These are phyloP conservation scores for Senecio squalidus DNA, from an alignment of 140 eudicot species.

Conservation along the genomic window DNA sequence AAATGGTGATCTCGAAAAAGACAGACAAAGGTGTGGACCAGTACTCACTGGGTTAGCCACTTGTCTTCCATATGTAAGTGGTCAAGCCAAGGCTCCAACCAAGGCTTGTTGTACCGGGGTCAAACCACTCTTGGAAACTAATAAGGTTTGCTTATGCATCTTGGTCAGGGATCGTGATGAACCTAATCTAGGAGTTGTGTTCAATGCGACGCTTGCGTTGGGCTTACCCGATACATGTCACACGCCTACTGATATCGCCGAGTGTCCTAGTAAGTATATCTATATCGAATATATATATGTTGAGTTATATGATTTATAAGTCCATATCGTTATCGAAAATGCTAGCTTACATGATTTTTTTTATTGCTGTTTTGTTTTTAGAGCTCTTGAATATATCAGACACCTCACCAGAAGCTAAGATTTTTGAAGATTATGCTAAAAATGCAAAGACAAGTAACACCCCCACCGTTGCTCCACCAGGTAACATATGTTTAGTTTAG, in stretches of 20 bases:
- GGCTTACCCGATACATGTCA: conserved; percentile 44
- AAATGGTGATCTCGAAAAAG: conserved; percentile 37
- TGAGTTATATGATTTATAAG: not conserved
- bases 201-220: conserved; percentile 53
- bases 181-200: conserved; percentile 40
- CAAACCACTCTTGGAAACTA: conserved; percentile 37
- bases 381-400: conserved; percentile 48
- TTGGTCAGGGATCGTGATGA: conserved; percentile 50
- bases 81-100: conserved; percentile 47
- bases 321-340: too few relatives aligned
- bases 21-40: conserved; percentile 32
- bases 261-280: conserved; percentile 55
- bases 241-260: conserved; percentile 31
- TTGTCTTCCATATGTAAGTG: conserved; percentile 58
- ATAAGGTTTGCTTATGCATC: conserved; percentile 42
- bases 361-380: conserved; percentile 1
- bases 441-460: conserved; percentile 20
- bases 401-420: conserved; percentile 54
- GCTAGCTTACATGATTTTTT: too few relatives aligned
- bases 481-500: conserved; percentile 9
- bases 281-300: too few relatives aligned
- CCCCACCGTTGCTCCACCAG: conserved; percentile 21
- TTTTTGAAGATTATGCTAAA: conserved; percentile 48
- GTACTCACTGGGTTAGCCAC: conserved; percentile 35
- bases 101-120: conserved; percentile 52